phyloP scores from a whole-genome alignment of 805 yeast genomes.

The Komagataella mondaviorum region DNA sequence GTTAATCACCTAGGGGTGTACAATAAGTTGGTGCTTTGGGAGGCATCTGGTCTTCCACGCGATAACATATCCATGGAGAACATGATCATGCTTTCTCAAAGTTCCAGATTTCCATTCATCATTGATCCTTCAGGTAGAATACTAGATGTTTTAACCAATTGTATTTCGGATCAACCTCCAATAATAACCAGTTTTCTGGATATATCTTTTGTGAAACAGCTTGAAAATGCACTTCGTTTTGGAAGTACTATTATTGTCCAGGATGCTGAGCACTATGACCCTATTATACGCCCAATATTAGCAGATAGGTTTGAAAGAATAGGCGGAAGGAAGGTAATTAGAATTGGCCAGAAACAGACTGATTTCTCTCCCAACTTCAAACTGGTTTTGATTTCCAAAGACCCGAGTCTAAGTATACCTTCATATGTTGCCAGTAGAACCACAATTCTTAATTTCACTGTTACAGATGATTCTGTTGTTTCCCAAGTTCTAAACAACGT shows the following conservation, averaged over 20 bases:
- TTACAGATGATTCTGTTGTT: conserved; percentile 57
- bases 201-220: conserved; percentile 44
- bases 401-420: conserved; percentile 30
- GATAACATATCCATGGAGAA: conserved; percentile 58
- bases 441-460: conserved; percentile 52
- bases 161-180: conserved; percentile 21
- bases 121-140: conserved; percentile 59
- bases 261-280: conserved; percentile 76
- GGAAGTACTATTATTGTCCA: conserved; percentile 64
- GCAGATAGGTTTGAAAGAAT: conserved; percentile 43
- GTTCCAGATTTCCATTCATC: conserved; percentile 34
- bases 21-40: conserved; percentile 35
- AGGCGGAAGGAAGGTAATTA: conserved; percentile 59
- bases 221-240: conserved; percentile 75
- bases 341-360: conserved; percentile 46
- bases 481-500: conserved; percentile 46
- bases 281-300: conserved; percentile 51
- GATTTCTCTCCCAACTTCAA: conserved; percentile 57
- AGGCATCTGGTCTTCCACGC: conserved; percentile 32
- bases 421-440: conserved; percentile 52
- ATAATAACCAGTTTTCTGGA: conserved; percentile 61
- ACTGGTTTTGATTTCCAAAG: conserved; percentile 47
- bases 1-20: conserved; percentile 19
- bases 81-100: conserved; percentile 30
- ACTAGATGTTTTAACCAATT: conserved; percentile 23